Conservation (phyloP, 1,139 yeast genomes). For the Yamadazyma taylorii region DNA sequence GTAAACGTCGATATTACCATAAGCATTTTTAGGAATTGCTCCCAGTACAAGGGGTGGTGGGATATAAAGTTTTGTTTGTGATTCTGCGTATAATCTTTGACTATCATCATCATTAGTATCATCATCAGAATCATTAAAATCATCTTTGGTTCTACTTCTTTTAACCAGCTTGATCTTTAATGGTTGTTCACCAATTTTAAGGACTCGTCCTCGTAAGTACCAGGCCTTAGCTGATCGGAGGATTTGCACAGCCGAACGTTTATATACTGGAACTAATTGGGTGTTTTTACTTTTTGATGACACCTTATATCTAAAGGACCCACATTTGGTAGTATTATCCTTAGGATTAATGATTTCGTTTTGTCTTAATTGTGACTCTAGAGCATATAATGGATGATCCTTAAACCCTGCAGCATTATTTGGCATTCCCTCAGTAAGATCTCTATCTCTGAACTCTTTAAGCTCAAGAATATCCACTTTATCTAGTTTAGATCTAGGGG, state of each 20-base stretch:
- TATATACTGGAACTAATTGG: constrained; percentile 58
- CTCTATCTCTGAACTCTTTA: constrained; percentile 65
- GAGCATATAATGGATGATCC: constrained; percentile 83
- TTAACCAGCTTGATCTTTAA: constrained; percentile 39
- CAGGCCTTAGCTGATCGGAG: constrained; percentile 80
- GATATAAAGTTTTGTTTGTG: constrained; percentile 68
- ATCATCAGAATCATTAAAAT: constrained; percentile 30
- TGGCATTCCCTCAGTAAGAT: constrained; percentile 84
- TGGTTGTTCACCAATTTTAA: constrained; percentile 72
- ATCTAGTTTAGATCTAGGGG: constrained; percentile 27
- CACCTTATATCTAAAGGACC: constrained; percentile 53
- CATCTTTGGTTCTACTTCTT: constrained; percentile 11
- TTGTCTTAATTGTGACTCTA: constrained; percentile 70
- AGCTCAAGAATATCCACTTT: constrained; percentile 66
- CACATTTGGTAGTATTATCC: constrained; percentile 59
- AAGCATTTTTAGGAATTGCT: constrained; percentile 68
- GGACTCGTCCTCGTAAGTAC: constrained; percentile 77
- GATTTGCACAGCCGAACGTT: constrained; percentile 59
- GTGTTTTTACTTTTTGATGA: constrained; percentile 27
- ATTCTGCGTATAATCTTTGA: constrained; percentile 64
- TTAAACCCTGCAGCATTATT: constrained; percentile 77
- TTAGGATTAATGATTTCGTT: constrained; percentile 74
- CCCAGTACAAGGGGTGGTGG: constrained; percentile 73
- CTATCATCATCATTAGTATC: constrained; percentile 52
- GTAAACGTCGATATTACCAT: constrained; percentile 81